Conservation (phyloP, 2,329 filamentous ascomycete genomes). For the Cladosporium sp. region DNA sequence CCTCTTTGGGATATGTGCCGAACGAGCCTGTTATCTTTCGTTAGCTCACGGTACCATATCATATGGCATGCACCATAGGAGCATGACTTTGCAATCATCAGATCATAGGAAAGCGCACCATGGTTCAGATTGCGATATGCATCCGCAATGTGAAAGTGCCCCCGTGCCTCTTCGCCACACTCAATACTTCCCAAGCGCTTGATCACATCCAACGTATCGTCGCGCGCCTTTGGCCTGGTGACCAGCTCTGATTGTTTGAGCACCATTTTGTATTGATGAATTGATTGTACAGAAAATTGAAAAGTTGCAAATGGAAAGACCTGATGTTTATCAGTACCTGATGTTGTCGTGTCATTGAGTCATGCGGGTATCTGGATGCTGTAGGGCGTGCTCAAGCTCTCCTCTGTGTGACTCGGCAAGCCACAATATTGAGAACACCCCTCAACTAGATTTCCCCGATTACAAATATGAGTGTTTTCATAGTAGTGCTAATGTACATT, state of each 20-base stretch:
- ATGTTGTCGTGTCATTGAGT: constrained; percentile 8
- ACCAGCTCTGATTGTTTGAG: background rate
- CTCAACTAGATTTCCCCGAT: no score
- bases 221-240: background rate
- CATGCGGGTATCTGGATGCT: background rate
- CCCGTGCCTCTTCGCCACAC: constrained; percentile 42
- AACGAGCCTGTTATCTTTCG: constrained; percentile 61
- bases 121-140: constrained; percentile 74
- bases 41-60: background rate
- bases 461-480: no score
- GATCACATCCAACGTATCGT: constrained; percentile 10
- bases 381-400: constrained; percentile 4
- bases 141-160: constrained; percentile 65
- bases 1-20: constrained; percentile 63
- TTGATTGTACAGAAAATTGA: background rate
- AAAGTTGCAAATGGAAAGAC: background rate
- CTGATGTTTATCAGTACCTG: background rate
- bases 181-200: constrained; percentile 19
- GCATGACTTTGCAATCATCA: background rate
- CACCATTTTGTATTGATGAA: background rate
- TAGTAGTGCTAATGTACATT: no score
- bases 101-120: constrained; percentile 44
- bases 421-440: no score
- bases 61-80: background rate
- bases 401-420: no score